Conservation (phyloP, 441 rosid genomes). For the Corymbia calophylla region DNA sequence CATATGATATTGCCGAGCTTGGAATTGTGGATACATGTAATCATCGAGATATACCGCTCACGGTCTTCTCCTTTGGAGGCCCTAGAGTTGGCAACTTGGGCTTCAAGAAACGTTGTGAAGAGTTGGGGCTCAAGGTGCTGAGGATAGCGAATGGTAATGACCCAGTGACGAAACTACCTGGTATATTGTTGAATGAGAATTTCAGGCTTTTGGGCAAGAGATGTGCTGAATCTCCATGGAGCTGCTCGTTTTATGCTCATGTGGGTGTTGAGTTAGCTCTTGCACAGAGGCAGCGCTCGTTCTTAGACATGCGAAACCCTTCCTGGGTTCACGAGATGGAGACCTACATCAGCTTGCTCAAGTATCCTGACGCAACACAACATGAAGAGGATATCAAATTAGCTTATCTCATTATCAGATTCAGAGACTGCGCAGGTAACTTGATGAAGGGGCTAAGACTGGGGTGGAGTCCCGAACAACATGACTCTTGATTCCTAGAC, state of each 20-base stretch:
- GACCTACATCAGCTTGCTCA: constrained; percentile 48
- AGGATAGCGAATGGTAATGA: constrained; percentile 51
- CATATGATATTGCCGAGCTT: constrained; percentile 60
- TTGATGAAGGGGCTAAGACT: not conserved
- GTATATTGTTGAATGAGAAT: constrained; percentile 65
- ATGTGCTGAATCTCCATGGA: constrained; percentile 62
- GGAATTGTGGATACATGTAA: constrained; percentile 11
- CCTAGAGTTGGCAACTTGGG: constrained; percentile 62
- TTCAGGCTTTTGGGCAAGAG: constrained; percentile 59
- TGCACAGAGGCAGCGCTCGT: constrained; percentile 16
- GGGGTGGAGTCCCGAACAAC: not conserved
- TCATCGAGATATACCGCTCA: constrained; percentile 15
- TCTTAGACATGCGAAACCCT: constrained; percentile 73
- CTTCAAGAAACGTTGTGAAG: constrained; percentile 55
- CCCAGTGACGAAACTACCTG: constrained; percentile 57
- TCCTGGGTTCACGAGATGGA: constrained; percentile 81
- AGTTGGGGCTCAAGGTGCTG: constrained; percentile 47
- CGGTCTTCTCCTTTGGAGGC: constrained; percentile 59
- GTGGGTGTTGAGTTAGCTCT: constrained; percentile 77
- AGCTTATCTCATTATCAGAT: not conserved
- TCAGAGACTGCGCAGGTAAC: not conserved
- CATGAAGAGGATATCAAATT: not conserved
- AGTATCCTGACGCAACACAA: constrained; percentile 13
- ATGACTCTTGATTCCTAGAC: not conserved
- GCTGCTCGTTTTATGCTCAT: constrained; percentile 73